Conservation (phyloP, 306 rosid species). For the Calophaca sinica region DNA sequence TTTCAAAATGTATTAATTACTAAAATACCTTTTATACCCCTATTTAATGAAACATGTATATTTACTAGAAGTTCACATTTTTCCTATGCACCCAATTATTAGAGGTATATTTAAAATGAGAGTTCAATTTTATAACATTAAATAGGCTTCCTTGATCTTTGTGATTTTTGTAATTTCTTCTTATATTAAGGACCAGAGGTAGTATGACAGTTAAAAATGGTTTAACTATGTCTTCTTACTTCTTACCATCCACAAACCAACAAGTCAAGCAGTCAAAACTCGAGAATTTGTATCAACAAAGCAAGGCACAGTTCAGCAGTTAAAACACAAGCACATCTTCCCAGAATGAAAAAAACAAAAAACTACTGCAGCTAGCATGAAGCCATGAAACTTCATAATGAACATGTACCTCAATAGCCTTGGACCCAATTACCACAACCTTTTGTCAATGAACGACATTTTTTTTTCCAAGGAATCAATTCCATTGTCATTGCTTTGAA, state of each 20-base stretch:
- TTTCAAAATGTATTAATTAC: too few species aligned
- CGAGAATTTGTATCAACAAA: not conserved
- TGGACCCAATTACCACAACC: not conserved
- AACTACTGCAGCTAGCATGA: not conserved
- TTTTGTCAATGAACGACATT: not conserved
- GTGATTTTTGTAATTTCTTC: too few species aligned
- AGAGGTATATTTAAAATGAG: too few species aligned
- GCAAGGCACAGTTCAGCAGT: slow-evolving; percentile 21
- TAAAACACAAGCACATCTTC: slow-evolving; percentile 1
- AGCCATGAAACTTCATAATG: not conserved
- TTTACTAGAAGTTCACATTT: too few species aligned
- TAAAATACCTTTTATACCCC: too few species aligned
- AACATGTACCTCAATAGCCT: not conserved
- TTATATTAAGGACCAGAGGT: too few species aligned
- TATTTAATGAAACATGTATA: too few species aligned
- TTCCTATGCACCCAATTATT: too few species aligned
- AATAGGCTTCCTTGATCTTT: too few species aligned
- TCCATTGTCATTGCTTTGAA: not conserved
- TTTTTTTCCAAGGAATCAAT: not conserved
- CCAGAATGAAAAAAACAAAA: not conserved
- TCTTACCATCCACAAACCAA: slow-evolving; percentile 13
- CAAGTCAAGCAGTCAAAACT: slow-evolving; percentile 15
- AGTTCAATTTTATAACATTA: too few species aligned
- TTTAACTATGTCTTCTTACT: slow-evolving; percentile 19
- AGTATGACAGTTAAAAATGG: slow-evolving; percentile 3